A percentile compares a stretch with the other conserved stretches of the same genome.
Evolutionary conservation across 139 green algal genomes (phyloP).

Genomic region (Haematococcus sp.): DNA sequence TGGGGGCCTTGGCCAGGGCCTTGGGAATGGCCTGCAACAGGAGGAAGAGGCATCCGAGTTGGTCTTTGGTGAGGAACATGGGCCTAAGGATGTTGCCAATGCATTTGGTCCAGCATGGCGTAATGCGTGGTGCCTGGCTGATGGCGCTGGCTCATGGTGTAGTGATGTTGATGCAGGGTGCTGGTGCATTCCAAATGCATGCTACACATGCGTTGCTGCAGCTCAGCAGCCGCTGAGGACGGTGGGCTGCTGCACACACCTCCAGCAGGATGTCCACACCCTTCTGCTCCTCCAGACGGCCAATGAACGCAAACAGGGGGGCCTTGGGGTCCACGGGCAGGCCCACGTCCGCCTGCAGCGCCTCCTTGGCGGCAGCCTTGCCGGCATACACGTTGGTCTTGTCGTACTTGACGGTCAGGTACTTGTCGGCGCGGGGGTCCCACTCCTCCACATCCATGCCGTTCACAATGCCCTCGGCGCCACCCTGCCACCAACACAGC

Average conservation of each 20-base stretch:
- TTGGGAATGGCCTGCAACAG: slow-evolving; percentile 84
- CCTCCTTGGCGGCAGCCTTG: slow-evolving; percentile 90
- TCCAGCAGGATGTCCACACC: slow-evolving; percentile 95
- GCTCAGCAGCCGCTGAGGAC: background rate
- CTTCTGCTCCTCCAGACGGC: slow-evolving; percentile 97
- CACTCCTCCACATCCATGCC: slow-evolving; percentile 97
- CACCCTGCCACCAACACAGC: slow-evolving; percentile 30
- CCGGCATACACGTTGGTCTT: slow-evolving; percentile 63
- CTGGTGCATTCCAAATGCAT: too few species aligned
- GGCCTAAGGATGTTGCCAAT: too few species aligned
- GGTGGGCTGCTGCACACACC: too few species aligned
- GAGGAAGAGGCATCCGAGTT: too few species aligned
- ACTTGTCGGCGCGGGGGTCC: slow-evolving; percentile 94
- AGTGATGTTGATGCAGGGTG: too few species aligned
- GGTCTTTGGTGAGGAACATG: too few species aligned
- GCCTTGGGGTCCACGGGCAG: slow-evolving; percentile 70
- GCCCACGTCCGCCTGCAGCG: slow-evolving; percentile 68
- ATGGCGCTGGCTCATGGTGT: too few species aligned
- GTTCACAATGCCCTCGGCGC: slow-evolving; percentile 97
- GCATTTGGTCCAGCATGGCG: too few species aligned
- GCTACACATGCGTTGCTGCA: too few species aligned
- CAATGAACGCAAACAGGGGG: slow-evolving; percentile 92
- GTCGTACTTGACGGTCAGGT: slow-evolving; percentile 92
- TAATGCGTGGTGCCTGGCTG: too few species aligned
- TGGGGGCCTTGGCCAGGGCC: slow-evolving; percentile 54